A percentile compares a stretch with the other conserved stretches of the same genome.
phyloP scores from a whole-genome alignment of 2,329 filamentous ascomycete genomes.

The Neodidymelliopsis sp. region DNA sequence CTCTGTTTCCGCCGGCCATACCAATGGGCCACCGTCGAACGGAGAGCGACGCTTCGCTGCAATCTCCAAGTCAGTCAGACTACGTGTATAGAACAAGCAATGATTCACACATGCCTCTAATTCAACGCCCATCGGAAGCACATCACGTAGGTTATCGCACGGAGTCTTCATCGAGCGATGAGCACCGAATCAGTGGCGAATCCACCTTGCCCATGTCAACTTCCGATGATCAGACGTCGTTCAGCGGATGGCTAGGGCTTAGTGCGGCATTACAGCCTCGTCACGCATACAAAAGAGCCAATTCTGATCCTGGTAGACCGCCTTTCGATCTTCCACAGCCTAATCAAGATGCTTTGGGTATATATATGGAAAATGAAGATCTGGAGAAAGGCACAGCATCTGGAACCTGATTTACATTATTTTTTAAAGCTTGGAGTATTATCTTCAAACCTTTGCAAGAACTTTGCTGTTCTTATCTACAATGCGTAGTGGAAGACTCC shows the following conservation, averaged over 20 bases:
- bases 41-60: slow-evolving; percentile 22
- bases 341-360: slow-evolving; percentile 13
- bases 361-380: slow-evolving; percentile 10
- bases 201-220: background rate
- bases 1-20: slow-evolving; percentile 28
- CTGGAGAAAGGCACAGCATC: slow-evolving; percentile 7
- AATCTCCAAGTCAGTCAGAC: background rate
- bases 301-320: slow-evolving; percentile 22
- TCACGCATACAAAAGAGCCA: slow-evolving; percentile 22
- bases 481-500: slow-evolving; percentile 3
- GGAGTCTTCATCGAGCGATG: slow-evolving; percentile 9
- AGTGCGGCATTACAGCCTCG: slow-evolving; percentile 15
- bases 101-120: slow-evolving; percentile 13
- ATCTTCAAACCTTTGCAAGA: slow-evolving; percentile 1
- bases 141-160: slow-evolving; percentile 6
- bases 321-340: slow-evolving; percentile 6
- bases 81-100: slow-evolving; percentile 6
- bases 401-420: background rate
- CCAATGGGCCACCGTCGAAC: slow-evolving; percentile 16
- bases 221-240: background rate
- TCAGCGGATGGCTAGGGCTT: slow-evolving; percentile 12
- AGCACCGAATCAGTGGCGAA: slow-evolving; percentile 10
- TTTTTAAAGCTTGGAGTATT: no score
- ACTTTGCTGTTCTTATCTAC: slow-evolving; percentile 21
- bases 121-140: slow-evolving; percentile 19